phyloP scores from a whole-genome alignment of 768 basidiomycete species.

The Harrya chromipes region DNA sequence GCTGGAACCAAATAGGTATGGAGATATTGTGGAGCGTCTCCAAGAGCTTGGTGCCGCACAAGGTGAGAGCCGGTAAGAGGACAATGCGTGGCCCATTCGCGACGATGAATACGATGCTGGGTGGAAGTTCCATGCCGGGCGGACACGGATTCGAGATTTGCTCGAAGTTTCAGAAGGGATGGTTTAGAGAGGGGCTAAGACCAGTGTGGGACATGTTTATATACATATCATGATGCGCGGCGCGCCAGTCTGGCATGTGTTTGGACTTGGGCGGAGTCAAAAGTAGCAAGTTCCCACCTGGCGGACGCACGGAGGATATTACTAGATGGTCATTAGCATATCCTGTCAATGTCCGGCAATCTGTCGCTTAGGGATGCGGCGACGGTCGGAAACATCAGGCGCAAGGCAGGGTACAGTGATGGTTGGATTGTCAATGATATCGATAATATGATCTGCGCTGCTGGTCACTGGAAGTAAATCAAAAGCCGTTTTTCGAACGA shows the following conservation, averaged over 20 bases:
- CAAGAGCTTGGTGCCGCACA: conserved; percentile 14
- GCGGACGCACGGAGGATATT: background rate
- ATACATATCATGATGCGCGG: no score
- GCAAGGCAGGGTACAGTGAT: no score
- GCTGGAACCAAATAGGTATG: conserved; percentile 16
- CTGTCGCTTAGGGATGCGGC: no score
- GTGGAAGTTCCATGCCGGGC: conserved; percentile 33
- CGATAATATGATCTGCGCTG: conserved; percentile 9
- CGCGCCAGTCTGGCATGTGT: no score
- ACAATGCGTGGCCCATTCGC: conserved; percentile 24
- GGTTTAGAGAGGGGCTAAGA: no score
- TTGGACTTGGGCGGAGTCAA: no score
- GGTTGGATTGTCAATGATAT: no score
- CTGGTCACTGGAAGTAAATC: conserved; percentile 3
- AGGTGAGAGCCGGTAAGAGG: conserved; percentile 16
- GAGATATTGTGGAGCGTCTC: conserved; percentile 3
- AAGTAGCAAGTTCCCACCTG: no score
- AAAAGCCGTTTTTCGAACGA: conserved; percentile 1
- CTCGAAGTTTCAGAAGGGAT: no score
- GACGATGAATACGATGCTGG: conserved; percentile 30
- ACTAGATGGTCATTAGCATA: background rate
- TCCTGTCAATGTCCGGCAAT: background rate
- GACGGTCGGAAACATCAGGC: no score
- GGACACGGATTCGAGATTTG: background rate
- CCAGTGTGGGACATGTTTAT: no score